Evolutionary conservation across 768 basidiomycete genomes (phyloP).

Genomic region (Cytidiella melzeri): DNA sequence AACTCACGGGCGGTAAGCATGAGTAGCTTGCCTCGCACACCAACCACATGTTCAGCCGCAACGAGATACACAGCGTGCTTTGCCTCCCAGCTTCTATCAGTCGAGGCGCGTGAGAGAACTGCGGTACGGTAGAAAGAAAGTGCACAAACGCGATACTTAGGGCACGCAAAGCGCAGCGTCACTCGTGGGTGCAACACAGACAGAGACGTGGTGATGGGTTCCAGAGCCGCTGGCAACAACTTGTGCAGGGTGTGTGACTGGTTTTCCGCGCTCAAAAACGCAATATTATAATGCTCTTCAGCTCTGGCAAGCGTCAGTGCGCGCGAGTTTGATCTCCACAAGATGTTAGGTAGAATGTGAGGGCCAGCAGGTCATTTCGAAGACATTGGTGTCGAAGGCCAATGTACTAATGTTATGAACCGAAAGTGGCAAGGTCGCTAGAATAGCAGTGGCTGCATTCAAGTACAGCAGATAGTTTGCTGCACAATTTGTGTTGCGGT

Average conservation of each 20-base stretch:
- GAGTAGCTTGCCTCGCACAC: too few species aligned
- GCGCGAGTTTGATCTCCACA: neutral
- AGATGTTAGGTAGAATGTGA: neutral
- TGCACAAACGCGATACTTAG: too few species aligned
- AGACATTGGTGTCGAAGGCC: neutral
- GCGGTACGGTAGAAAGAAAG: too few species aligned
- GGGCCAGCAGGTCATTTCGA: neutral
- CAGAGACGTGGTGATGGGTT: neutral
- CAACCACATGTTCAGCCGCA: too few species aligned
- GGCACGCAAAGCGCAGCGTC: neutral
- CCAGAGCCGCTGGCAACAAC: neutral
- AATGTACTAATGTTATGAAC: neutral
- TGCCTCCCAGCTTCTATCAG: too few species aligned
- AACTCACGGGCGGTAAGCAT: too few species aligned
- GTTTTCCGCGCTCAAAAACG: neutral
- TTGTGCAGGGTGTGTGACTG: neutral
- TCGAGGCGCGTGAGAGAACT: too few species aligned
- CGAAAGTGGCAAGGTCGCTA: neutral
- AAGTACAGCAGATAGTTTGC: neutral
- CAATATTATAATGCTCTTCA: neutral
- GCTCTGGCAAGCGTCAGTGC: neutral
- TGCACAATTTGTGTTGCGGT: neutral
- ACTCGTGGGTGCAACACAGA: neutral
- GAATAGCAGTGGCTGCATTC: neutral
- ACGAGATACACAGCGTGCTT: too few species aligned